Base-by-base conservation (phyloP, 2,329 filamentous ascomycete genomes). In the Pyrenophora seminiperda region DNA sequence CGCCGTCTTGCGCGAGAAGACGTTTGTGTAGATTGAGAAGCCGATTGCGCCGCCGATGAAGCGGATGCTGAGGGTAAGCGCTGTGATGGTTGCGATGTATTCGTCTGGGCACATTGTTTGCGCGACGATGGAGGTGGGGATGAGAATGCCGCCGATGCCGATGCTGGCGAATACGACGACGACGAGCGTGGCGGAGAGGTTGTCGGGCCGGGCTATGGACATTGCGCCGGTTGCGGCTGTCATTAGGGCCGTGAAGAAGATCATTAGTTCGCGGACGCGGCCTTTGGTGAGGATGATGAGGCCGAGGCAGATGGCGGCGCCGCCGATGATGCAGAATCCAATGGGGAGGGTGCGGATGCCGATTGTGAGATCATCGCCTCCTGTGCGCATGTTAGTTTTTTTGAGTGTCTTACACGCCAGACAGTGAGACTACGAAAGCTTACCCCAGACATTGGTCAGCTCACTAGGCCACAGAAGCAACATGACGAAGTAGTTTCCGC, bases 91-190 rank as follows among this genome's bases (percentile, higher is more conserved):
- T 6, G 84, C 86, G 55, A 90, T 89, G 5, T 89, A 77, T 46
- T 89, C 85, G 63, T 86, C 83, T 0, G 86, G 85, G 53, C 84
- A 88, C 58, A 88, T 84, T 59, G 89, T 88, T 7, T 84, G 85
- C 5, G 83, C 83, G 49, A 89, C 86, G 58, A 88, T 86, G 1
- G 83, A 84, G 1, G 83, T 81, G 0, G 86, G 86, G 4, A 89
- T 82, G 13, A 88, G 81, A 41, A 89, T 85, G 1, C 83, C 86
- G 5, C 86, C 86, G 4, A 88, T 83, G 5, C 86, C 86, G 2
- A 88, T 68, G 4, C 83, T 81, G 1, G 84, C 83, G 4, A 88
- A 64, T 11, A 82, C 73, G n/a, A 88, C 75, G 19, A 87, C 71
- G 11, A 76, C 79, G 73, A 81, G 86, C 13, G 85, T 71, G 14